Percentiles rank a stretch among this genome's conserved stretches.
These are phyloP conservation scores for Ophiostoma quercus DNA, from an alignment of 2,329 filamentous ascomycete genomes.

Conservation along the genomic window DNA sequence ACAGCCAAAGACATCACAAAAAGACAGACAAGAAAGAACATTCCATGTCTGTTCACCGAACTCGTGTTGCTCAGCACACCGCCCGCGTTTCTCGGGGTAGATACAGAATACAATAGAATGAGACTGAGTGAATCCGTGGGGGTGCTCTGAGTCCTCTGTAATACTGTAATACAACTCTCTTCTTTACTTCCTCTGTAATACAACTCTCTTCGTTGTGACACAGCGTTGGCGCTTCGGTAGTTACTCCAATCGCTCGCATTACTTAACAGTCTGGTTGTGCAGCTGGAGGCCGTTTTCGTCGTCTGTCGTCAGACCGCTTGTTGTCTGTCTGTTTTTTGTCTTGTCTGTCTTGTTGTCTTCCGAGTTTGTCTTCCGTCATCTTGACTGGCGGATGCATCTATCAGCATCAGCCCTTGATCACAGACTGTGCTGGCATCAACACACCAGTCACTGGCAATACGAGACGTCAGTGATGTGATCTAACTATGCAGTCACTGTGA, in stretches of 20 bases:
- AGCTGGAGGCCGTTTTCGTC: neutral
- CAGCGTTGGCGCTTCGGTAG: conserved; percentile 6
- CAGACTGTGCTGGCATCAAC: too few relatives aligned
- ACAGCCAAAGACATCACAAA: too few relatives aligned
- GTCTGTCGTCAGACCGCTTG: neutral
- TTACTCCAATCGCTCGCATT: conserved; percentile 6
- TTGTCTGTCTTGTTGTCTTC: neutral
- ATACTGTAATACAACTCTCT: neutral
- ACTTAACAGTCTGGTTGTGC: too few relatives aligned
- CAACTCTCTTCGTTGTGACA: neutral
- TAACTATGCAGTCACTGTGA: too few relatives aligned
- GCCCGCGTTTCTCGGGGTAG: neutral
- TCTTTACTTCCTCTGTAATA: neutral
- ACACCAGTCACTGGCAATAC: too few relatives aligned
- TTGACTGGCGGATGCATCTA: neutral
- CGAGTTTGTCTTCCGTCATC: neutral
- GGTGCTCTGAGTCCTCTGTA: neutral
- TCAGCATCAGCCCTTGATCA: neutral
- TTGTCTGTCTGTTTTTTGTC: neutral
- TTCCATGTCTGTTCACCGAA: neutral
- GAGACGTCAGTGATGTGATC: too few relatives aligned
- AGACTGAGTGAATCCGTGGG: neutral
- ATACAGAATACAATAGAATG: too few relatives aligned
- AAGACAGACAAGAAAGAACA: neutral
- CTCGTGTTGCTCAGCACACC: conserved; percentile 1